Conservation (phyloP, 106 monocot genomes). For the Dendrobium catenatum region DNA sequence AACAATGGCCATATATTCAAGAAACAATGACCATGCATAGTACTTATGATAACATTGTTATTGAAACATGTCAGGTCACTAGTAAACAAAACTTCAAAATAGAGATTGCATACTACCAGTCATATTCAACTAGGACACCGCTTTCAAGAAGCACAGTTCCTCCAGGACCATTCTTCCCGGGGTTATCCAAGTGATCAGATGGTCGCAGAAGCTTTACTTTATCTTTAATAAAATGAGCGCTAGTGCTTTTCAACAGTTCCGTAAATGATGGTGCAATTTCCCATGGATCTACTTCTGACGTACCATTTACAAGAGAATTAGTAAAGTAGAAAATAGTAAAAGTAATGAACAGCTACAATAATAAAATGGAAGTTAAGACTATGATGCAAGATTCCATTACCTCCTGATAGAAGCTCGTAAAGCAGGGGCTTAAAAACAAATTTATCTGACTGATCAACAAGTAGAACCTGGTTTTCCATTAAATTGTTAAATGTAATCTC, state of each 20-base stretch:
- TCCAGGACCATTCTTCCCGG: constrained; percentile 20
- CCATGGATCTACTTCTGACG: constrained; percentile 91
- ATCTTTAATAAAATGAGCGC: constrained; percentile 68
- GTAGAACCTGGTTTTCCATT: constrained; percentile 54
- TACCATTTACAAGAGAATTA: constrained; percentile 11
- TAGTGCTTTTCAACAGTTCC: constrained; percentile 76
- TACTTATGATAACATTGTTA: neutral
- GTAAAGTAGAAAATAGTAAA: neutral
- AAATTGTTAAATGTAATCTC: neutral
- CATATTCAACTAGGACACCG: constrained; percentile 77
- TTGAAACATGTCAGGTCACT: neutral
- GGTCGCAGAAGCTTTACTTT: constrained; percentile 73
- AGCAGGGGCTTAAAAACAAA: constrained; percentile 98
- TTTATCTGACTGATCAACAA: constrained; percentile 86
- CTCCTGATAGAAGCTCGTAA: constrained; percentile 93
- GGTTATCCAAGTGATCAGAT: constrained; percentile 45
- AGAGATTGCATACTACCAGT: constrained; percentile 53
- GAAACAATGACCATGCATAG: neutral
- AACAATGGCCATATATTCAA: neutral
- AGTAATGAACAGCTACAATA: neutral
- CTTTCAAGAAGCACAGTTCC: constrained; percentile 90
- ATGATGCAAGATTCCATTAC: constrained; percentile 25
- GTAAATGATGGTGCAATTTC: constrained; percentile 90
- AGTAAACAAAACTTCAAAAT: neutral
- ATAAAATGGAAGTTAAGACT: neutral